Base-by-base conservation (phyloP, 2,329 filamentous ascomycete species). In the Neodidymelliopsis sp. region DNA sequence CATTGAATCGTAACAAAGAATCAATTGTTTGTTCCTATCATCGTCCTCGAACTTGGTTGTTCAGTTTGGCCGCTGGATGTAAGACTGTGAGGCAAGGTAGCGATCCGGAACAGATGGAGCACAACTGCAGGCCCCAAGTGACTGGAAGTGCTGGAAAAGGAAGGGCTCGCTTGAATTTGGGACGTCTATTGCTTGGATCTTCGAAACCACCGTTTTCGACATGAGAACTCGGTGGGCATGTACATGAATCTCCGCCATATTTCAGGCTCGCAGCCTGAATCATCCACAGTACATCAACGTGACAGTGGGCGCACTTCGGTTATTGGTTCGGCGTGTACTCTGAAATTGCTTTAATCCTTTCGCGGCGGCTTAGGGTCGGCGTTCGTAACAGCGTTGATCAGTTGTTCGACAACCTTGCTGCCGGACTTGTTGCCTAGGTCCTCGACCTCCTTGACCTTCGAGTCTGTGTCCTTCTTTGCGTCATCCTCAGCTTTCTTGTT, bases 341-440 rank as follows among this genome's bases (percentile, higher is more conserved):
- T 6, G 11, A 12, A 24, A 24, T 19, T 20, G 19, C 42, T 24
- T 10, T 54, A 56, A 4, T 53, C 48, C 47, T 56, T 52, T 50
- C 54, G 77, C 23, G 83, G 84, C 25, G 83, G 81, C 56, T 89
- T 82, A 11, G 92, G 89, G 74, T 91, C 86, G 56, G 93, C 88
- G 57, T 93, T 86, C 60, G 90, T 87, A 27, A 97, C 90, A n/a
- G 90, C 90, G 58, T 84, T 82, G 60, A 97, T 82, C 59, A 99
- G 79, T 69, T 95, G 88, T 60, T 90, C 84, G 41, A 97, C 81
- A 13, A 99, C 92, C 71, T 88, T 83, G 59, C 83, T 81, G 69
- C 91, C 89, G 58, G 84, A 85, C 80, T 91, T 89, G 74, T 88
- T 84, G 54, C 92, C 93, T 24, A 90, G 85, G 45, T 81, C 81